Percentiles rank a stretch among this genome's conserved stretches.
These are phyloP conservation scores for Ceratocystis cubensis DNA, from an alignment of 2,329 filamentous ascomycete species.

Conservation along the genomic window DNA sequence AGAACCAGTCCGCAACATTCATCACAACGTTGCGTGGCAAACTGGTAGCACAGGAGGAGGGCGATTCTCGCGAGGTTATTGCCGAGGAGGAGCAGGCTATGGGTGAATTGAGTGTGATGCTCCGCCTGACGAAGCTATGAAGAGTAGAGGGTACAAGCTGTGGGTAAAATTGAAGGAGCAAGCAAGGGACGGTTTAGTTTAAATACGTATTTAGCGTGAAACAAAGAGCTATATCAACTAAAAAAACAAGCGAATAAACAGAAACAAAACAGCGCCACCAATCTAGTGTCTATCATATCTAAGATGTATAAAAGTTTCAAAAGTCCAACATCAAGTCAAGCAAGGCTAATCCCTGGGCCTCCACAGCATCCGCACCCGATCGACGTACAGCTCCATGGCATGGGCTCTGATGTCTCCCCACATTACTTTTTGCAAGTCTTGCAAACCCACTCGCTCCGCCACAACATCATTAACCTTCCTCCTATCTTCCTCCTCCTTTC, in stretches of 20 bases:
- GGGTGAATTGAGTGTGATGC: conserved; percentile 66
- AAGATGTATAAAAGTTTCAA: neutral
- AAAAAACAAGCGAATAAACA: neutral
- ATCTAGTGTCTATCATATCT: neutral
- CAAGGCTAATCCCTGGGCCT: neutral
- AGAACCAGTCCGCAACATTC: conserved; percentile 53
- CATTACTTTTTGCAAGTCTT: conserved; percentile 51
- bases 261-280: no score
- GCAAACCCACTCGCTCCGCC: conserved; percentile 55
- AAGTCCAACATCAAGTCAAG: neutral
- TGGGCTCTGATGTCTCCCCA: conserved; percentile 28
- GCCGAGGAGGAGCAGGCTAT: conserved; percentile 75
- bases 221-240: neutral
- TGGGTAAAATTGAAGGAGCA: neutral
- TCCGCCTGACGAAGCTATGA: conserved; percentile 62
- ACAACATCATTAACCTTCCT: conserved; percentile 48
- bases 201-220: conserved; percentile 1
- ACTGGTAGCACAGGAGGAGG: conserved; percentile 40
- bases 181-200: conserved; percentile 1
- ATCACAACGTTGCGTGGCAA: conserved; percentile 67
- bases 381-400: conserved; percentile 12
- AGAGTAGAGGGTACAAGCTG: neutral
- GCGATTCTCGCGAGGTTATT: conserved; percentile 40
- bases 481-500: conserved; percentile 31
- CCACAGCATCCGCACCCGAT: neutral